Evolutionary conservation across 176 grass and related monocot genomes (phyloP).

Genomic region (Cymbopogon citratus): DNA sequence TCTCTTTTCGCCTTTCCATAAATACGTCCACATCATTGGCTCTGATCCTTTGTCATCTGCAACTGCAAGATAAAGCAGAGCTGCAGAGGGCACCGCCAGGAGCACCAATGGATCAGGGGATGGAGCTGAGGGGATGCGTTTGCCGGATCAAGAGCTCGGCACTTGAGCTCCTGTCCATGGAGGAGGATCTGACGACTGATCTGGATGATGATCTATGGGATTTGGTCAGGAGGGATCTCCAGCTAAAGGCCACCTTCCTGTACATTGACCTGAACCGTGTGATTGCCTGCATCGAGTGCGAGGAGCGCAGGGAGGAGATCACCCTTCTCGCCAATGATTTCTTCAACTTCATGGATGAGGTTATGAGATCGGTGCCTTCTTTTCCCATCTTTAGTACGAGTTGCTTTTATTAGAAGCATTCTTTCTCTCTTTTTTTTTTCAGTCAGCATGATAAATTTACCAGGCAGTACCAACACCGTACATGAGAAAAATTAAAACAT

Average conservation of each 20-base stretch:
- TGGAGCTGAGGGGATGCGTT: constrained; percentile 56
- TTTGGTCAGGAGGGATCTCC: constrained; percentile 56
- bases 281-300: constrained; percentile 33
- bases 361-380: constrained; percentile 24
- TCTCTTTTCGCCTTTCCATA: constrained; percentile 31
- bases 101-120: constrained; percentile 38
- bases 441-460: not conserved
- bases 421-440: not conserved
- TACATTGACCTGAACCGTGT: constrained; percentile 74
- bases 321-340: constrained; percentile 56
- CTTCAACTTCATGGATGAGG: constrained; percentile 71
- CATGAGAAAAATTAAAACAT: not conserved
- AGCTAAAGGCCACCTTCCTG: constrained; percentile 66
- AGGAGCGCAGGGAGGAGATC: constrained; percentile 52
- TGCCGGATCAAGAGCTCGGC: constrained; percentile 65
- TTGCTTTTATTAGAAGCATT: constrained; percentile 19
- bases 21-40: constrained; percentile 41
- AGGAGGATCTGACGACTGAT: constrained; percentile 48
- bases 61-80: constrained; percentile 8
- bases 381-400: not conserved
- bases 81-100: not conserved
- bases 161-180: constrained; percentile 50
- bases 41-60: constrained; percentile 35
- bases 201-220: constrained; percentile 50
- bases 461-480: not conserved